Evolutionary conservation across 352 stramenopile genomes (phyloP).

Genomic region (Phytophthora citricola): DNA sequence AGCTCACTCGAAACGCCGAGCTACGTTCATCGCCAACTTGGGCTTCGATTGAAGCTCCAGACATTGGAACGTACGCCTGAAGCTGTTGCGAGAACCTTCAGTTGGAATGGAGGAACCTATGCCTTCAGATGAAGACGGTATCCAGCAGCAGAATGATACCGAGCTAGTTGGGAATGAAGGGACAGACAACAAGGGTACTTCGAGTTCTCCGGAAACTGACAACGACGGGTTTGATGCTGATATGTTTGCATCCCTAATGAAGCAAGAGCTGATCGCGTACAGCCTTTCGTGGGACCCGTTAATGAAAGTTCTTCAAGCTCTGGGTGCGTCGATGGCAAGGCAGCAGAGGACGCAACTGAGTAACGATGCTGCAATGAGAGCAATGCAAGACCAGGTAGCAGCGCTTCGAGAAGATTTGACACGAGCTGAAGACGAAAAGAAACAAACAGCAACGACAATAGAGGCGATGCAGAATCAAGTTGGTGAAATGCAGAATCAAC

Average conservation of each 20-base stretch:
- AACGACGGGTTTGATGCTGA: conserved; percentile 48
- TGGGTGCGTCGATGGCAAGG: conserved; percentile 59
- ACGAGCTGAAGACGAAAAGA: conserved; percentile 61
- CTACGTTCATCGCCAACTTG: neutral
- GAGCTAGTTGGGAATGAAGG: conserved; percentile 8
- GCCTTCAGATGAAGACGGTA: conserved; percentile 18
- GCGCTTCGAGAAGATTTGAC: conserved; percentile 51
- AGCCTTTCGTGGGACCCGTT: conserved; percentile 78
- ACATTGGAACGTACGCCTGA: neutral
- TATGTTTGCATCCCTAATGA: conserved; percentile 65
- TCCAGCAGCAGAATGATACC: conserved; percentile 23
- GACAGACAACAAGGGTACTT: conserved; percentile 9
- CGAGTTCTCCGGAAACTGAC: conserved; percentile 11
- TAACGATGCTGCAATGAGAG: conserved; percentile 46
- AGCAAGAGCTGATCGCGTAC: conserved; percentile 76
- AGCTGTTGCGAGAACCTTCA: neutral
- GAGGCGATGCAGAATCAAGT: conserved; percentile 60
- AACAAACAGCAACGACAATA: conserved; percentile 52
- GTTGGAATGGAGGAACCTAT: conserved; percentile 31
- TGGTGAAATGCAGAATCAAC: conserved; percentile 50
- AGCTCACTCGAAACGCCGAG: conserved; percentile 12
- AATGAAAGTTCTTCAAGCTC: conserved; percentile 63
- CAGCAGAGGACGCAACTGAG: conserved; percentile 61
- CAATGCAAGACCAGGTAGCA: conserved; percentile 58
- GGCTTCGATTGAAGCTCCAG: too few relatives aligned